These are phyloP conservation scores for Dittrichia graveolens DNA, from an alignment of 129 eudicot genomes.

Conservation along the genomic window DNA sequence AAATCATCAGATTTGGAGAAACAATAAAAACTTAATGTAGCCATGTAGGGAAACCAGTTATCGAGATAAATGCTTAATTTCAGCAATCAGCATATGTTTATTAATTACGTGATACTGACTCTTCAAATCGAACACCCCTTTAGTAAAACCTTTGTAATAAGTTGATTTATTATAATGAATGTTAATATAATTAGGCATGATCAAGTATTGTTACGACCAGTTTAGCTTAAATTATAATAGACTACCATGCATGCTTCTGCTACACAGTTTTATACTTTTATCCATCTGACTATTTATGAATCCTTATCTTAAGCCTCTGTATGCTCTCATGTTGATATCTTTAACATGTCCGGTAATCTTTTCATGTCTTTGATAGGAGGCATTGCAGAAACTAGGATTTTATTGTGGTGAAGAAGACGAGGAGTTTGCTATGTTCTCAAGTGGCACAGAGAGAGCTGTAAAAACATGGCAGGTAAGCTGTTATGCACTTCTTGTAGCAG, in stretches of 20 bases:
- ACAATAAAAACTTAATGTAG: too few species aligned
- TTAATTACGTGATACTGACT: neutral
- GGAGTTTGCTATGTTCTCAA: constrained; percentile 70
- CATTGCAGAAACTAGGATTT: constrained; percentile 73
- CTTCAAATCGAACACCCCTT: neutral
- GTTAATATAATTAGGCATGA: neutral
- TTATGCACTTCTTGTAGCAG: neutral
- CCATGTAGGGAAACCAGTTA: too few species aligned
- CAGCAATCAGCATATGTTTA: too few species aligned
- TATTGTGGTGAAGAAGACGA: constrained; percentile 91
- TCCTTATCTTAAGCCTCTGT: neutral
- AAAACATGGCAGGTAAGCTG: constrained; percentile 92
- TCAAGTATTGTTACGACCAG: neutral
- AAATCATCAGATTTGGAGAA: too few species aligned
- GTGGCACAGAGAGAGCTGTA: constrained; percentile 92
- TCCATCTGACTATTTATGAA: neutral
- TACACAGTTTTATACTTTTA: neutral
- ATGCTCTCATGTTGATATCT: neutral
- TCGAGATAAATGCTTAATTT: too few species aligned
- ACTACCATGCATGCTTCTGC: too few species aligned
- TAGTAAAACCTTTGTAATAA: neutral
- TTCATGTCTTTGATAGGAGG: constrained; percentile 52
- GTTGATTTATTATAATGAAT: neutral
- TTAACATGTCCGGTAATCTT: neutral
- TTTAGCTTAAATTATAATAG: neutral